A percentile compares a stretch with the other conserved stretches of the same genome.
Conservation (phyloP, 2,329 filamentous ascomycete species). For the Scedosporium aurantiacum region DNA sequence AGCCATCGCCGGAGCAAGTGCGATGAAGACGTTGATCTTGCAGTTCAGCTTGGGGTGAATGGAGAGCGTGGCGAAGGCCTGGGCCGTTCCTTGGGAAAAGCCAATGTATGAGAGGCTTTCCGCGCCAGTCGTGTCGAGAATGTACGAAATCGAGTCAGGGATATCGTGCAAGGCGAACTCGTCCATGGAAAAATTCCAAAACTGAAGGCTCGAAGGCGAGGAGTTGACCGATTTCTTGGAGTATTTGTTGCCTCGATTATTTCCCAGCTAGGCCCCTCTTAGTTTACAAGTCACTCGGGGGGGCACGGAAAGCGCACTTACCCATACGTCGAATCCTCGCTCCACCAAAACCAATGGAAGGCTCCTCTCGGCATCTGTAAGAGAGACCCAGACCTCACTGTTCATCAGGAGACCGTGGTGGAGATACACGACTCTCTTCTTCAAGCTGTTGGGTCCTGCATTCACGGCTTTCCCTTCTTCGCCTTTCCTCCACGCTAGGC, state of each 20-base stretch:
- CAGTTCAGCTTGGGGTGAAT: constrained; percentile 88
- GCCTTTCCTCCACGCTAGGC: constrained; percentile 70
- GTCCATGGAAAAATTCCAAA: constrained; percentile 98
- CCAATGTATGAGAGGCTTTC: constrained; percentile 87
- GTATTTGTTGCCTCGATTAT: constrained; percentile 98
- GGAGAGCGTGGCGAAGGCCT: constrained; percentile 86
- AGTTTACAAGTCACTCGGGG: neutral
- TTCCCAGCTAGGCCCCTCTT: constrained; percentile 55
- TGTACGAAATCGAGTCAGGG: constrained; percentile 85
- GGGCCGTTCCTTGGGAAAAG: constrained; percentile 93
- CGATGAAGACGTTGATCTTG: constrained; percentile 92
- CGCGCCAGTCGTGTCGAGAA: constrained; percentile 73
- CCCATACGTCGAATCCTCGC: constrained; percentile 91
- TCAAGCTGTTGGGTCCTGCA: constrained; percentile 50
- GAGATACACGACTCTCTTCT: constrained; percentile 83
- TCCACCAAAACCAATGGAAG: constrained; percentile 85
- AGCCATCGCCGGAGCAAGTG: constrained; percentile 90
- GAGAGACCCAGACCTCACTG: constrained; percentile 93
- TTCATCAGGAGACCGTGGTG: constrained; percentile 98
- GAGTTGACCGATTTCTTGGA: constrained; percentile 81
- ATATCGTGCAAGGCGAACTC: constrained; percentile 98
- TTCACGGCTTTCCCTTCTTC: constrained; percentile 76
- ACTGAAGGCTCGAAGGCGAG: constrained; percentile 63
- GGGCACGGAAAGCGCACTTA: constrained; percentile 25
- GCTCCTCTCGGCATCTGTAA: constrained; percentile 76